Evolutionary conservation across 805 yeast genomes (phyloP), one percentile per base, ranked within the genome.

Genomic region (Pichia heedii): DNA sequence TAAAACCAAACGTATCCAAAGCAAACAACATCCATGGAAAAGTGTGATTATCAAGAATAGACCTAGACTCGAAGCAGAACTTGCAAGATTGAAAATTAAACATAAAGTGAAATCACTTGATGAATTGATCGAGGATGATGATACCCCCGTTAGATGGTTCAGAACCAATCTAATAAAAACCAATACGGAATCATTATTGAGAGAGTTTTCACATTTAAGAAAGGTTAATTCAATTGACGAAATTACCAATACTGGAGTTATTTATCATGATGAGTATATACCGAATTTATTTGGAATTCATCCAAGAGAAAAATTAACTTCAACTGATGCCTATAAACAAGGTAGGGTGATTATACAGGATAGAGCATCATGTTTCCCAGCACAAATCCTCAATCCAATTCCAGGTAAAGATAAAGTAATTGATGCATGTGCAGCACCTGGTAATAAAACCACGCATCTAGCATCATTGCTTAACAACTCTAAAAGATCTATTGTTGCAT

Each of bases 351-450:
- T 93, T 43, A 85, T 93, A 47, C 99, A 93, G 63, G 98, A 93
- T 58, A 69, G 98, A 41, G 96, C 97, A 0, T 88, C 97, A 2
- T 93, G 98, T 60, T 88, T 93, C 57, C 99, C 99, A 0, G 96
- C 94, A 0, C 78, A 77, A 47, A 88, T 93, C 22, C 63, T 93
- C 39, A 69, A 76, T 48, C 85, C 90, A 0, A 43, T 58, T 1
- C 68, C 75, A 4, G 82, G 80, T 37, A 46, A 39, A 11, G 81
- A 74, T 46, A 62, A 69, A 21, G 77, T 88, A 11, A 84, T 93
- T 37, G 99, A 93, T 64, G 83, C 96, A 1, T 89, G 97, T 65
- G 89, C 97, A 3, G 98, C 99, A 0, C 99, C 99, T 5, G 99
- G 99, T 5, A 93, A 93, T 62, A 94, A 93, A 60, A 93, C 99